Conservation (phyloP, 2,329 filamentous ascomycete species). For the Phyllosticta capitalensis region DNA sequence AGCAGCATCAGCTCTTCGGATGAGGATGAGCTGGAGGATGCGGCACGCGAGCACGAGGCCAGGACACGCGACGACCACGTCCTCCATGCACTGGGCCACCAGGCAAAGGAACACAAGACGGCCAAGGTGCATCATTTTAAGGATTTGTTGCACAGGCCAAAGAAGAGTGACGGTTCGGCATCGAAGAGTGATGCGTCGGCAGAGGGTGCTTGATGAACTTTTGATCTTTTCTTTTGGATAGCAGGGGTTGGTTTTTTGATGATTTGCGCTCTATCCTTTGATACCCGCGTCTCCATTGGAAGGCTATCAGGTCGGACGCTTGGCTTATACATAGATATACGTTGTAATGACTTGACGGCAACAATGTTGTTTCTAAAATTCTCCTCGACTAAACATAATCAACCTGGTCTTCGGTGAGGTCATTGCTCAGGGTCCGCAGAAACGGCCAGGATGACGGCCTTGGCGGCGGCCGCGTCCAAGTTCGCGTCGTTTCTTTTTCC, state of each 20-base stretch:
- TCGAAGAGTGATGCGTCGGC: background rate
- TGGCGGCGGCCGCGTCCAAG: slow-evolving; percentile 1
- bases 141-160: slow-evolving; percentile 1
- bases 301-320: too few relatives aligned
- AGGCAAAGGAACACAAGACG: slow-evolving; percentile 1
- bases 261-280: too few relatives aligned
- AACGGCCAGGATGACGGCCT: background rate
- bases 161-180: too few relatives aligned
- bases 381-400: too few relatives aligned
- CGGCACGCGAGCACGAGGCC: slow-evolving; percentile 14
- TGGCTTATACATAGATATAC: too few relatives aligned
- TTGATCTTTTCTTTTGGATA: background rate
- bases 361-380: too few relatives aligned
- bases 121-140: slow-evolving; percentile 12
- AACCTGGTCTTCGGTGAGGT: background rate
- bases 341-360: too few relatives aligned
- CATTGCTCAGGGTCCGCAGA: slow-evolving; percentile 5
- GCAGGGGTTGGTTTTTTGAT: too few relatives aligned
- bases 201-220: background rate
- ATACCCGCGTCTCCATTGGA: too few relatives aligned
- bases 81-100: background rate
- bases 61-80: slow-evolving; percentile 3
- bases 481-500: background rate
- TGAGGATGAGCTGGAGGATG: slow-evolving; percentile 45
- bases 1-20: slow-evolving; percentile 48